These are phyloP conservation scores for Lunasporangiospora selenospora DNA, from an alignment of 192 early-diverging fungal species.

Conservation along the genomic window DNA sequence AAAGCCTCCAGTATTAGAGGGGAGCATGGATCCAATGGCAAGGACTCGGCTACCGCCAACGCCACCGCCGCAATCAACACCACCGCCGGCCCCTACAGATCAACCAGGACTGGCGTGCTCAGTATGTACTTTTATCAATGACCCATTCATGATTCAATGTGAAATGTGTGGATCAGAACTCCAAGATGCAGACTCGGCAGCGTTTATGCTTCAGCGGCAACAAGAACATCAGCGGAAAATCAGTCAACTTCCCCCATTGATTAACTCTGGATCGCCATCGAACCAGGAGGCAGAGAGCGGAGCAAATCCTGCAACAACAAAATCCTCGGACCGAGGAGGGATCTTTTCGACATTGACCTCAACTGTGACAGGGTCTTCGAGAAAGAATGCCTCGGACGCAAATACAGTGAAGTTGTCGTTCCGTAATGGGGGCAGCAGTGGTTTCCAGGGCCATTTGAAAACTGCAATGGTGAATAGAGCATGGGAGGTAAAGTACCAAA, in stretches of 20 bases:
- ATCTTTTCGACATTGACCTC: background rate
- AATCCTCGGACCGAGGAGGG: background rate
- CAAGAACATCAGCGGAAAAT: slow-evolving; percentile 42
- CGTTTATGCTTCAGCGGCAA: slow-evolving; percentile 34
- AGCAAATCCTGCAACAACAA: too few relatives aligned
- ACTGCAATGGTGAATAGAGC: slow-evolving; percentile 61
- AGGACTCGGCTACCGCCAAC: background rate
- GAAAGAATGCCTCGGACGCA: slow-evolving; percentile 11
- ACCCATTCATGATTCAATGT: slow-evolving; percentile 77
- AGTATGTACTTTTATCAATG: slow-evolving; percentile 90
- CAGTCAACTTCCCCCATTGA: slow-evolving; percentile 17
- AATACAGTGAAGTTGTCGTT: slow-evolving; percentile 79
- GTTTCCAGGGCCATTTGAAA: slow-evolving; percentile 71
- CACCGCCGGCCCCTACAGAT: slow-evolving; percentile 6
- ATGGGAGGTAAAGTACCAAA: slow-evolving; percentile 80
- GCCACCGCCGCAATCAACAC: slow-evolving; percentile 3
- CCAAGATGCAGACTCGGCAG: slow-evolving; percentile 23
- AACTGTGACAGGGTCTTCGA: too few relatives aligned
- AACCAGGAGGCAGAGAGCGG: too few relatives aligned
- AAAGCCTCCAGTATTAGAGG: too few relatives aligned
- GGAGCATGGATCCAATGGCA: too few relatives aligned
- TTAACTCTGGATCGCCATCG: background rate
- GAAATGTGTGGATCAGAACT: slow-evolving; percentile 86
- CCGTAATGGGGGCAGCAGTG: slow-evolving; percentile 68
- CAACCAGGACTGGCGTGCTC: slow-evolving; percentile 62